Conservation (phyloP, 1,139 yeast species). For the Yamadazyma mexicana region DNA sequence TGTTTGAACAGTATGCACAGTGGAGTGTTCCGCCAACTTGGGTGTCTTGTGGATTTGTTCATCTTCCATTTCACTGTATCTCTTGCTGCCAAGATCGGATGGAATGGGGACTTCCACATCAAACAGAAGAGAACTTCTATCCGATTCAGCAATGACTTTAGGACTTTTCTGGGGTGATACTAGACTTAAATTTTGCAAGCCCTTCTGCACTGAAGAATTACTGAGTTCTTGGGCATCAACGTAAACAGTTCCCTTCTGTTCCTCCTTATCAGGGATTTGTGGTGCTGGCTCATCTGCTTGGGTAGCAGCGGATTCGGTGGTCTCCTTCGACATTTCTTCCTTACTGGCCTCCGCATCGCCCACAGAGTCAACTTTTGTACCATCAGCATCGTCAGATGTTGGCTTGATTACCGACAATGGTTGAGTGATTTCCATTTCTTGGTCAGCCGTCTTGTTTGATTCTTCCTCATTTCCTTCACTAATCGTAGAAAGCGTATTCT, state of each 20-base stretch:
- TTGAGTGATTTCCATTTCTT: slow-evolving; percentile 19
- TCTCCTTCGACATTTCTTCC: too few species aligned
- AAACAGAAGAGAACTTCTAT: slow-evolving; percentile 1
- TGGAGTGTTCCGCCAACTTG: slow-evolving; percentile 20
- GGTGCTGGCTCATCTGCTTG: too few species aligned
- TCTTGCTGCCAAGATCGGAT: slow-evolving; percentile 11
- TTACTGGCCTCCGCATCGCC: too few species aligned
- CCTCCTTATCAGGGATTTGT: not conserved
- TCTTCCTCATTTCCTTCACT: slow-evolving; percentile 7
- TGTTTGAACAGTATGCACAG: slow-evolving; percentile 27
- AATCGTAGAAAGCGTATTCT: slow-evolving; percentile 5
- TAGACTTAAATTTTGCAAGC: not conserved
- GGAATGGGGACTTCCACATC: slow-evolving; percentile 18
- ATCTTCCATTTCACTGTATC: slow-evolving; percentile 13
- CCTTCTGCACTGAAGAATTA: not conserved
- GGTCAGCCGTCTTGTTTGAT: slow-evolving; percentile 11
- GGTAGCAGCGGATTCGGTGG: too few species aligned
- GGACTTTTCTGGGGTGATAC: not conserved
- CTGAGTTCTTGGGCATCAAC: not conserved
- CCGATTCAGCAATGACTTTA: not conserved
- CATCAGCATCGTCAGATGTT: not conserved
- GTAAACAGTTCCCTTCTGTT: not conserved
- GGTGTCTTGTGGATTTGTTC: slow-evolving; percentile 4
- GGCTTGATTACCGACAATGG: slow-evolving; percentile 4
- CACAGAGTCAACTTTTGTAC: too few species aligned